phyloP scores from a whole-genome alignment of 768 basidiomycete species.

The Melanogaster broomeanus region DNA sequence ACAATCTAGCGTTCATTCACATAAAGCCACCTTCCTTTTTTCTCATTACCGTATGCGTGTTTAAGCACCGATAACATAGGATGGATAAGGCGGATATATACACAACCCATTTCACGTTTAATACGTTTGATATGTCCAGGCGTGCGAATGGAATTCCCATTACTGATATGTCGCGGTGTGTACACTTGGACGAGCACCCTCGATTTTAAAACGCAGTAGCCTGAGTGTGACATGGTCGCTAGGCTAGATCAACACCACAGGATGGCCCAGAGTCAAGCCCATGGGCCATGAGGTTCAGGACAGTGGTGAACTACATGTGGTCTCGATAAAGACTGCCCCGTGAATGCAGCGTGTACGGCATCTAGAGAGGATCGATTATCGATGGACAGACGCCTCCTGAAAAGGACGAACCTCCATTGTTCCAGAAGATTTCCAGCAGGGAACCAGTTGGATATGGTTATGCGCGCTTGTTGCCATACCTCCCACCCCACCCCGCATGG shows the following conservation, averaged over 20 bases:
- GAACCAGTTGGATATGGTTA: neutral
- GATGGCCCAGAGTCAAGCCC: neutral
- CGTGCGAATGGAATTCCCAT: neutral
- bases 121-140: neutral
- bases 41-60: neutral
- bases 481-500: neutral
- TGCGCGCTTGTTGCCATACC: neutral
- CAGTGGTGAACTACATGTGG: neutral
- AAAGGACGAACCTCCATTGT: neutral
- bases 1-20: slow-evolving; percentile 7
- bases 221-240: neutral
- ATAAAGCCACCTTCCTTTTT: neutral
- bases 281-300: neutral
- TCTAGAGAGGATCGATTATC: neutral
- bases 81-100: slow-evolving; percentile 5
- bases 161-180: neutral
- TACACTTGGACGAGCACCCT: neutral
- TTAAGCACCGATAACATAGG: slow-evolving; percentile 1
- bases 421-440: neutral
- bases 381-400: neutral
- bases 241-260: neutral
- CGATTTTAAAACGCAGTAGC: neutral
- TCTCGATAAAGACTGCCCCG: slow-evolving; percentile 6
- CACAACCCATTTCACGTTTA: neutral
- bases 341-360: neutral